Base-by-base conservation (phyloP, 2,329 filamentous ascomycete genomes). In the Penicillium sp. region DNA sequence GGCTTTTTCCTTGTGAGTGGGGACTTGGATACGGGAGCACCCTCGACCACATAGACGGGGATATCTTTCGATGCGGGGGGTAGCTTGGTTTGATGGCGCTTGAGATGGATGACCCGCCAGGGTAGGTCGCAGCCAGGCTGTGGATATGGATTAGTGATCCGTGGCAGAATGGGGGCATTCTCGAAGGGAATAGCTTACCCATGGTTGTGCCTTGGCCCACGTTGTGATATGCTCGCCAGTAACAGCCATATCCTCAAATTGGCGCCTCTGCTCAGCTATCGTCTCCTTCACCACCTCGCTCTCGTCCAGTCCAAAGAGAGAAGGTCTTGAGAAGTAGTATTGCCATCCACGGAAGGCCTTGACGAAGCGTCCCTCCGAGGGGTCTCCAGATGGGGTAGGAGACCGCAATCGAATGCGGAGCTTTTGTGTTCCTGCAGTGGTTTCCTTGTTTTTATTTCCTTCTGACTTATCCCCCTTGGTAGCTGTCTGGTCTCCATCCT, bases 281-380 rank as follows among this genome's bases (percentile, higher is more conserved):
- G 10, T 19, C 53, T 17, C 17, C 37, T 4, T 54, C 50, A 30
- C 66, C 61, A 37, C 69, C 65, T 30, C 17, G 0, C 56, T 50
- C 0, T 59, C 55, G 2, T 60, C 56, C 13, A 61, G 30, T 12
- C 65, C 69, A 8, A 69, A 69, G 15, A 75, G 62, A 42, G 73
- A 63, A 12, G 77, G 77, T 10, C 73, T 70, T 4, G 78, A 74
- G 60, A 80, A 77, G 59, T 80, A 80, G 61, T 80, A 78, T 28
- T 74, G 67, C 78, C 78, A 80, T 26, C 77, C 76, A 2, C 78
- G 76, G 59, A 75, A 79, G 2, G 78, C 73, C 53, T 76, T 75
- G 56, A 79, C 68, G 24, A 80, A 78, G 24, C 75, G 66, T 2
- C 78, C 78, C 30, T 79, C 75, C 50, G 68, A 9, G 55, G 62